Base-by-base conservation (phyloP, 306 rosid species). In the Abrus pulchellus region DNA sequence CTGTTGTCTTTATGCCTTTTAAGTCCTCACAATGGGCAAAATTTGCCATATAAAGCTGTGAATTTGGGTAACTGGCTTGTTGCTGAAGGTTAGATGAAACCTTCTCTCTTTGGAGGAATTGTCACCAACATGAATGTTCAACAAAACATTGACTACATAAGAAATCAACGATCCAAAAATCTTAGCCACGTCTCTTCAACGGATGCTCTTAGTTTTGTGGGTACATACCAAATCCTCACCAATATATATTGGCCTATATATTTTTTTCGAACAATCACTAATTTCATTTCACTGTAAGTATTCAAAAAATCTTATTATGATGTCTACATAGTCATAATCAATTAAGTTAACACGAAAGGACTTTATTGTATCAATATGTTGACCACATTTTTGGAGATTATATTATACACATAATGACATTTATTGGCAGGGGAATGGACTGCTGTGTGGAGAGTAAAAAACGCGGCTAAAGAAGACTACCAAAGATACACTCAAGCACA, bases 11-110 rank as follows among this genome's bases (percentile, higher is more conserved):
- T 83, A 27, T 77, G 20, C 29, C 66, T 83, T 68, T 69, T 81
- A 45, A 68, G 38, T 69, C 60, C 49, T 36, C 43, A 11, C 12
- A 63, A 64, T 38, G 66, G 47, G 3, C 91, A 87, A 76, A 66
- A 83, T 68, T 62, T 86, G 87, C 90, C 87, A 40, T 60, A 86
- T 53, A 91, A 87, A 78, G 86, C 89, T 40, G 97, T 89, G 54
- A 89, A 90, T 78, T 86, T 92, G 0, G 94, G 97, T 59, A 80
- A 82, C 36, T 92, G 94, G 94, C 90, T 92, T 4, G 67, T 92
- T 29, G 86, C 43, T 5, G 97, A 92, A 72, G 97, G 94, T 0
- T 90, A 91, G 91, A 92, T 92, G 94, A 83, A 88, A 38, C 94
- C 88, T 72, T 85, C 90, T 74, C 90, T 83, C 64, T 89, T 88